A percentile compares a stretch with the other conserved stretches of the same genome.
Evolutionary conservation across 345 rosid genomes (phyloP).

Genomic region (Salix udensis): DNA sequence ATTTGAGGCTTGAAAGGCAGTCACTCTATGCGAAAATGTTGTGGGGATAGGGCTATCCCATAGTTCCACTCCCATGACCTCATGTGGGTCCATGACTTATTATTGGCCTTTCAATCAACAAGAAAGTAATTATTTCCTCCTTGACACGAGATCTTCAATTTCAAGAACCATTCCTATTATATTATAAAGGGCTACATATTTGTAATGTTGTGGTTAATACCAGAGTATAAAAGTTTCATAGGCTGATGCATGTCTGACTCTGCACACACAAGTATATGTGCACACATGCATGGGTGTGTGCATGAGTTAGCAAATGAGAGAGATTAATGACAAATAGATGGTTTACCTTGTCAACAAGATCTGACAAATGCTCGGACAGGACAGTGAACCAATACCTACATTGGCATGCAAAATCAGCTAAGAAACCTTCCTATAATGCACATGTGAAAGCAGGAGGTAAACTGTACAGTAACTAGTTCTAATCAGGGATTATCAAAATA

Average conservation of each 20-base stretch:
- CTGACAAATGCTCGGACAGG: constrained; percentile 87
- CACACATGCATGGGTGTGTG: not conserved
- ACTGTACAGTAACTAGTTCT: not conserved
- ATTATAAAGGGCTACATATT: not conserved
- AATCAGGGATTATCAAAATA: constrained; percentile 1
- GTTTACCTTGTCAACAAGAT: constrained; percentile 89
- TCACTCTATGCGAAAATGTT: not conserved
- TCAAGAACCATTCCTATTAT: not conserved
- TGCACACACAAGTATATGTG: not conserved
- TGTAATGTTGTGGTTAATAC: not conserved
- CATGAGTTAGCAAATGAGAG: not conserved
- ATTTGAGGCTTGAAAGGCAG: not conserved
- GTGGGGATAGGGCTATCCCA: not conserved
- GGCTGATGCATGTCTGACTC: not conserved
- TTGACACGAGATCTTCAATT: not conserved
- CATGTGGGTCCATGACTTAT: not conserved
- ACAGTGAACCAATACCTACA: constrained; percentile 94
- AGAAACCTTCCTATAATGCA: not conserved
- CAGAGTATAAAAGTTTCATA: not conserved
- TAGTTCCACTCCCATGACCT: not conserved
- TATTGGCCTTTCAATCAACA: not conserved
- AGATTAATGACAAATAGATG: constrained; percentile 7
- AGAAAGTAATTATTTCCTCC: not conserved
- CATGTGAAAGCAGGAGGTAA: not conserved
- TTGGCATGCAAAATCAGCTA: constrained; percentile 15